Evolutionary conservation across 176 grass and related monocot genomes (phyloP).

Genomic region (Carex myosuroides): DNA sequence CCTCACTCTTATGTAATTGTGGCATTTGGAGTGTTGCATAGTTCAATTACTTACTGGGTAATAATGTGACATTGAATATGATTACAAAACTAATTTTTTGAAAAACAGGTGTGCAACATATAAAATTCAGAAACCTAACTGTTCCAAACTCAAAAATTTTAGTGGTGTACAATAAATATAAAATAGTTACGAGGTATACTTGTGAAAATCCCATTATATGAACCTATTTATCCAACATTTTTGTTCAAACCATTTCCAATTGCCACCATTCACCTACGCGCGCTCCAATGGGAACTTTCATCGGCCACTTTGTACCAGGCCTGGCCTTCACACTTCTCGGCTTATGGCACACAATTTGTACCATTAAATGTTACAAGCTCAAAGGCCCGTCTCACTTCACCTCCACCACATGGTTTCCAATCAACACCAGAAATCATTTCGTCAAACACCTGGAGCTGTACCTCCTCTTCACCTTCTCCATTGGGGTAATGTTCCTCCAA

Average conservation of each 20-base stretch:
- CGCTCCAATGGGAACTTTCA: constrained; percentile 62
- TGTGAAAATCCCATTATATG: neutral
- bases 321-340: constrained; percentile 64
- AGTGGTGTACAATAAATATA: neutral
- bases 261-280: neutral
- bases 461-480: constrained; percentile 66
- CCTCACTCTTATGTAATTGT: too few relatives aligned
- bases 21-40: too few relatives aligned
- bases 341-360: constrained; percentile 68
- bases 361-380: constrained; percentile 61
- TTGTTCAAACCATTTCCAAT: neutral
- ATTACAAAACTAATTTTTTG: neutral
- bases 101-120: neutral
- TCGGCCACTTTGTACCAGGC: constrained; percentile 58
- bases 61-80: neutral
- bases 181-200: neutral
- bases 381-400: constrained; percentile 52
- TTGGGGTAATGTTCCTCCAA: constrained; percentile 44
- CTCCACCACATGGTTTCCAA: constrained; percentile 59
- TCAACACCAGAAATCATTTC: constrained; percentile 26
- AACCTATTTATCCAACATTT: constrained; percentile 23
- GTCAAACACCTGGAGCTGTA: constrained; percentile 65
- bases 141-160: neutral
- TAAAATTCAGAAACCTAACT: neutral
- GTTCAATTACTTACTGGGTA: neutral